Evolutionary conservation across 108 stramenopile genomes (phyloP), one percentile per base, ranked within the genome.

Genomic region (Poteriospumella lacustris): DNA sequence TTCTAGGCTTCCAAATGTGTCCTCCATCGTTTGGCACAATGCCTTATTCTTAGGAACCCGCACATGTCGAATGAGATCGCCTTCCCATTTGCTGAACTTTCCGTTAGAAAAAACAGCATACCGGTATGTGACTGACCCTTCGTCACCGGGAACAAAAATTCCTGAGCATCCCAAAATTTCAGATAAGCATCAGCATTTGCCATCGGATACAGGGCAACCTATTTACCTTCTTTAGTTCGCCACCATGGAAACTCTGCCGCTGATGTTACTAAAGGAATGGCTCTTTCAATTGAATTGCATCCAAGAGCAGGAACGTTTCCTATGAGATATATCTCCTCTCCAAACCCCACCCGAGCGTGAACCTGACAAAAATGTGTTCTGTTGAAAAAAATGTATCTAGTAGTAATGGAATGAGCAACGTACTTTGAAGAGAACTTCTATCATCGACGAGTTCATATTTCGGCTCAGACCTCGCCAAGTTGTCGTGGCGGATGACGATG

Each of bases 221-320:
- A 15, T 52, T 64, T 42, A 19, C 68, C 41, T 33, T 72, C 0
- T n/a, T 58, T 43, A 1, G 69, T 75, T 44, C 26, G 44, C 81
- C 81, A 82, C 77, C 39, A 58, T 0, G 81, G 81, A 41, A 79
- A 82, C 1, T 1, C 36, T 24, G 43, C 47, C 5, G 81, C 58
- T 0, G 68, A 24, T 9, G 81, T 82, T 5, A 79, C 68, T n/a
- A 82, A 56, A n/a, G 41, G 81, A 5, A 79, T 44, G 24, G 77
- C 81, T 29, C 43, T 40, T n/a, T 59, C 2, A 28, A 43, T 38
- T 34, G 76, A 33, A 15, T 62, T 39, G 1, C 43, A 62, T 0
- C 81, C 81, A 1, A 82, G 69, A 28, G 40, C 42, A 15, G 81
- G 76, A n/a, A 67, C 72, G 58, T 73, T 68, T 1, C 81, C 81